Base-by-base conservation (phyloP, 352 stramenopile genomes). In the Pythium sp. region DNA sequence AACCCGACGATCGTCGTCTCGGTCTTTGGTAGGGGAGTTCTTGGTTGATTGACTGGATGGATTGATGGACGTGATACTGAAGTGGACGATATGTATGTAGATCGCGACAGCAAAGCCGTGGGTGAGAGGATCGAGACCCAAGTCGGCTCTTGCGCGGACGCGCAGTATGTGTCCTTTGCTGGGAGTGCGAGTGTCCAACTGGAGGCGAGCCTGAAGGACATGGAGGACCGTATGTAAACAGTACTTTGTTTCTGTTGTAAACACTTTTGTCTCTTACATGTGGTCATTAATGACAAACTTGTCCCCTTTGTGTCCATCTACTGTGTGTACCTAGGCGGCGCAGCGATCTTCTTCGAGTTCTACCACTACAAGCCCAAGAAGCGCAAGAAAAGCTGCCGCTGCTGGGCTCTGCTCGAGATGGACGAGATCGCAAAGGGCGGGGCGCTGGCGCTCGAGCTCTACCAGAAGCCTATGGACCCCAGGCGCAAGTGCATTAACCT, bases 361-460 rank as follows among this genome's bases (percentile, higher is more conserved):
- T 84, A 84, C 59, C 84, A 92, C 73, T 92, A 89, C 73, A 92
- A 92, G 51, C 65, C 79, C 18, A 89, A 88, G 72, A 92, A 90
- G 65, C 80, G 82, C 57, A 92, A 91, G 59, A 88, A 92, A 54
- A 90, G 81, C 61, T 90, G 83, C 18, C 82, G 84, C 28, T 92
- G 84, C 76, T 92, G 84, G 84, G 71, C 84, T 5, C 56, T 92
- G 36, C 68, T 92, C 8, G 84, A 92, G 71, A 72, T 91, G 82
- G 84, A 92, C 67, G 84, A 92, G 62, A 63, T 92, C 41, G 34
- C 30, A 15, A 73, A 73, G 32, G 54, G 67, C 15, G 65, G 63
- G 1, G 22, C 70, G 9, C 77, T 80, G 2, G 77, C 79, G 22
- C 73, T 92, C 20, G 84, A 92, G 62, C 69, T 92, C 7, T 92